phyloP scores from a whole-genome alignment of 768 basidiomycete genomes.

The Lenzites betulinus region DNA sequence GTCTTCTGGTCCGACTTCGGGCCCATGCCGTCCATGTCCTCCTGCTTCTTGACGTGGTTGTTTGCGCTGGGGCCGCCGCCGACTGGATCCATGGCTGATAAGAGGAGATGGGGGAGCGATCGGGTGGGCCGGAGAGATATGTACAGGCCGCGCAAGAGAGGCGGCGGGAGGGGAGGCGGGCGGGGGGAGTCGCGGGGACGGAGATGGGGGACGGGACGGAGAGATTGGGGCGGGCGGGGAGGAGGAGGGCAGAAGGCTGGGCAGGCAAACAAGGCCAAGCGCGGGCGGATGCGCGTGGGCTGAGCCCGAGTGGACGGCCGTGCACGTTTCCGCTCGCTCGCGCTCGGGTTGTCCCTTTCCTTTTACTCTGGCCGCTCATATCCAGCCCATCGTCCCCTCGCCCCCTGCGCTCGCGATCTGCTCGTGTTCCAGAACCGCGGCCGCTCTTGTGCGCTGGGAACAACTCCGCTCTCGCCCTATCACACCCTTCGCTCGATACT shows the following conservation, averaged over 20 bases:
- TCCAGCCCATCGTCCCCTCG: conserved; percentile 1
- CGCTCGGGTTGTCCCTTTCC: background rate
- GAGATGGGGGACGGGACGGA: conserved; percentile 14
- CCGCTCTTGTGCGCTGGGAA: conserved; percentile 11
- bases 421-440: conserved; percentile 19
- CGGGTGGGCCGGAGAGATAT: background rate
- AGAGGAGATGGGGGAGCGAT: conserved; percentile 8
- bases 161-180: conserved; percentile 4
- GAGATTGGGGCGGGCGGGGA: conserved; percentile 4
- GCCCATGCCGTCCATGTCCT: conserved; percentile 54
- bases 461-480: background rate
- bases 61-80: conserved; percentile 18
- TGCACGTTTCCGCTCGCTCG: background rate
- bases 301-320: background rate
- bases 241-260: background rate
- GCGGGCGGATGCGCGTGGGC: background rate
- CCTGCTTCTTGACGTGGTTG: conserved; percentile 57
- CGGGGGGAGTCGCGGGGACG: conserved; percentile 1
- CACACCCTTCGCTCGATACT: conserved; percentile 6
- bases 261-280: conserved; percentile 29
- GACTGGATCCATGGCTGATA: conserved; percentile 28
- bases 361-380: background rate
- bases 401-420: background rate
- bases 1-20: conserved; percentile 48
- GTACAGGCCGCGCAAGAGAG: background rate